Percentiles rank a stretch among this genome's conserved stretches.
Conservation (phyloP, 257 asterid species). For the Penstemon davidsonii region DNA sequence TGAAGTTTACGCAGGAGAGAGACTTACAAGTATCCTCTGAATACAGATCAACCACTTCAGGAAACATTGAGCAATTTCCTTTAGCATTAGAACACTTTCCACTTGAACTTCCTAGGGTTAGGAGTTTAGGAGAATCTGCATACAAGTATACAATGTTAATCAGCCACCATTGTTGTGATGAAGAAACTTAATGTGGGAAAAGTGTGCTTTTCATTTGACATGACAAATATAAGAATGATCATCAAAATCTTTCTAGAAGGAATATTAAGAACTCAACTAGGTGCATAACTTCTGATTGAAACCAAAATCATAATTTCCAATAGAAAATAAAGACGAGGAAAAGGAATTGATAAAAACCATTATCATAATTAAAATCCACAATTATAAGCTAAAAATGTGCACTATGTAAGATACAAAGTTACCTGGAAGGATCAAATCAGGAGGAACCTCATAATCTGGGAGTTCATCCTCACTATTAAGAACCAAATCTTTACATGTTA, state of each 20-base stretch:
- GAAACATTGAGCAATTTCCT: slow-evolving; percentile 15
- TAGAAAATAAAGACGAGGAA: too few species aligned
- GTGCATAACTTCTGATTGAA: neutral
- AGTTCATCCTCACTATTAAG: slow-evolving; percentile 19
- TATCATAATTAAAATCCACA: neutral
- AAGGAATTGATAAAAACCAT: neutral
- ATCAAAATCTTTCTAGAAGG: slow-evolving; percentile 1
- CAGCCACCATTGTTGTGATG: neutral
- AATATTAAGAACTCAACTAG: neutral
- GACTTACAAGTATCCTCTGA: slow-evolving; percentile 23
- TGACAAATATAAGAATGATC: slow-evolving; percentile 10
- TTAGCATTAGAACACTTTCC: slow-evolving; percentile 4
- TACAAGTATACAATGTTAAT: neutral
- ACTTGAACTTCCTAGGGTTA: slow-evolving; percentile 8
- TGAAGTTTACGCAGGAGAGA: neutral
- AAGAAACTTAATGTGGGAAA: neutral
- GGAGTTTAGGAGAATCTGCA: slow-evolving; percentile 18
- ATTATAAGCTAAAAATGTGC: too few species aligned
- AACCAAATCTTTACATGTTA: slow-evolving; percentile 7
- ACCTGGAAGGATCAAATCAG: slow-evolving; percentile 29
- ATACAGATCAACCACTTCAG: slow-evolving; percentile 26
- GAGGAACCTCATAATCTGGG: slow-evolving; percentile 27
- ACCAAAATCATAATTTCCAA: neutral
- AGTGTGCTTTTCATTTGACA: neutral
- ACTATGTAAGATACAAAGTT: neutral